Conservation (phyloP, 2,329 filamentous ascomycete species). For the Exophiala calicioides region DNA sequence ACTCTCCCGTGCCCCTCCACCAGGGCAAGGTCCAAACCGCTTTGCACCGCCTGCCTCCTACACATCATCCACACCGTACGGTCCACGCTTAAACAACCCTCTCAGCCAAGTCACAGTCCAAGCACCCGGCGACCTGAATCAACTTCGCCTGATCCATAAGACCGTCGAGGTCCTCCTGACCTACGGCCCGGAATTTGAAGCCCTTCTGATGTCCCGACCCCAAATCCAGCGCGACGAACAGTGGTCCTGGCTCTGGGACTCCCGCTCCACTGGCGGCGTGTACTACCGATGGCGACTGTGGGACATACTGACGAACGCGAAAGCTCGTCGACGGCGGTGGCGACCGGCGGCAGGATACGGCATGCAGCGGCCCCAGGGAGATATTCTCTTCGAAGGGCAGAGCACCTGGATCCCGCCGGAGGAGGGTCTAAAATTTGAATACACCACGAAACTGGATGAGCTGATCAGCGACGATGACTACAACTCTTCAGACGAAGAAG, state of each 20-base stretch:
- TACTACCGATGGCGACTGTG: slow-evolving; percentile 94
- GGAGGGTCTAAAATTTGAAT: slow-evolving; percentile 75
- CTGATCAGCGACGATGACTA: slow-evolving; percentile 84
- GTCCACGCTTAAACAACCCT: slow-evolving; percentile 41
- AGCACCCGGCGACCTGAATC: slow-evolving; percentile 74
- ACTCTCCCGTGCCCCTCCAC: slow-evolving; percentile 51
- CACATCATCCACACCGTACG: slow-evolving; percentile 44
- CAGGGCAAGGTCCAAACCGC: slow-evolving; percentile 57
- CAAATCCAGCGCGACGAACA: slow-evolving; percentile 83
- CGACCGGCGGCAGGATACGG: slow-evolving; percentile 13
- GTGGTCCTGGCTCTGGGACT: slow-evolving; percentile 93
- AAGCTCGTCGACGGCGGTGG: slow-evolving; percentile 32
- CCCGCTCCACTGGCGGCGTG: slow-evolving; percentile 73
- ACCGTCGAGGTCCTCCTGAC: slow-evolving; percentile 77
- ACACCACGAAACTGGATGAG: slow-evolving; percentile 72
- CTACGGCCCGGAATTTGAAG: slow-evolving; percentile 85
- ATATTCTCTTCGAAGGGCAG: slow-evolving; percentile 69
- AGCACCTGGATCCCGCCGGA: slow-evolving; percentile 77
- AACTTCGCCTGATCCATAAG: slow-evolving; percentile 81
- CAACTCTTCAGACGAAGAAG: slow-evolving; percentile 85
- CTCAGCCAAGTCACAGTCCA: slow-evolving; percentile 68
- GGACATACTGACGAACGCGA: slow-evolving; percentile 73
- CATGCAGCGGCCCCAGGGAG: slow-evolving; percentile 39
- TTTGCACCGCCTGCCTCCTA: slow-evolving; percentile 80
- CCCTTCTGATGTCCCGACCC: slow-evolving; percentile 81